phyloP scores from a whole-genome alignment of 352 stramenopile species.

The Globisporangium alternatum region DNA sequence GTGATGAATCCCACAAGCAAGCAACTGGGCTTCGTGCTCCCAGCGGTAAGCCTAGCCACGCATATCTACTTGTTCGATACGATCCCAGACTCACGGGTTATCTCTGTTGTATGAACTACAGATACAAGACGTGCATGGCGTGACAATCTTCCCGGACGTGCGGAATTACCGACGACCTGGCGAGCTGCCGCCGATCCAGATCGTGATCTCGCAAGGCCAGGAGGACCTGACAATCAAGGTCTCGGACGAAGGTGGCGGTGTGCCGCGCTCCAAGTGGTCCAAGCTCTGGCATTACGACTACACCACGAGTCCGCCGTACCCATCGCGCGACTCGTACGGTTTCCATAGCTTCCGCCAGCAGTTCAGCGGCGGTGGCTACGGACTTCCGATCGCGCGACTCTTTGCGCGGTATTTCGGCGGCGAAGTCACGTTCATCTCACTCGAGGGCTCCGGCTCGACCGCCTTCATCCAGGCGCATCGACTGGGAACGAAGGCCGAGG shows the following conservation, averaged over 20 bases:
- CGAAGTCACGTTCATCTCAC: constrained; percentile 97
- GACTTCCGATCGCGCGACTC: constrained; percentile 88
- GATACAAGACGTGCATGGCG: constrained; percentile 50
- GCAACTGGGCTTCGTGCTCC: constrained; percentile 71
- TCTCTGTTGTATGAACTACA: neutral
- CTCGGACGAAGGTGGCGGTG: constrained; percentile 97
- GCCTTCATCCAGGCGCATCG: constrained; percentile 82
- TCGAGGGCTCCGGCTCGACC: constrained; percentile 98
- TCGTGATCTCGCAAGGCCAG: constrained; percentile 97
- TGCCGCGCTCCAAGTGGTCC: constrained; percentile 94
- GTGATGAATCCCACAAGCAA: constrained; percentile 70
- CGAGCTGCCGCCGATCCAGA: constrained; percentile 91
- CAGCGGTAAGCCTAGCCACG: constrained; percentile 31
- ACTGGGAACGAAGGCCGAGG: constrained; percentile 69
- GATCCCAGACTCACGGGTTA: neutral
- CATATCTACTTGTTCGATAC: neutral
- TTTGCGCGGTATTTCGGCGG: constrained; percentile 99
- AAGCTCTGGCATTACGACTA: constrained; percentile 99
- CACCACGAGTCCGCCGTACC: constrained; percentile 90
- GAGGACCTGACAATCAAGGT: constrained; percentile 98
- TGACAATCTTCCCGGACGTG: constrained; percentile 77
- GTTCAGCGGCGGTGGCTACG: constrained; percentile 94
- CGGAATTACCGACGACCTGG: constrained; percentile 57
- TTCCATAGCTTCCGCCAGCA: constrained; percentile 83
- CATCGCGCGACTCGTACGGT: constrained; percentile 51